phyloP scores from a whole-genome alignment of 139 green algal species.

The Pedinophyceae sp. region DNA sequence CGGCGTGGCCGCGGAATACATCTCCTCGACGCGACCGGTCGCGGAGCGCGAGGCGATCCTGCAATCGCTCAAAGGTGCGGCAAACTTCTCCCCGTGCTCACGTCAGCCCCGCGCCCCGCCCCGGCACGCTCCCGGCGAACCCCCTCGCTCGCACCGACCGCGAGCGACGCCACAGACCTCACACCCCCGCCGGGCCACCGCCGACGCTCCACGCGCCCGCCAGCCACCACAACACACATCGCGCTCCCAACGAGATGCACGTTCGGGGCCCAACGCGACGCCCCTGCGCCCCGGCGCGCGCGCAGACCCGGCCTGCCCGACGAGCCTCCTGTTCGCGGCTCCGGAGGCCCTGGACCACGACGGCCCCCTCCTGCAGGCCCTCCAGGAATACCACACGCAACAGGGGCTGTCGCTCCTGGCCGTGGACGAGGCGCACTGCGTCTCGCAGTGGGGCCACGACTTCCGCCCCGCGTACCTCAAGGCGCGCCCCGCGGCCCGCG shows the following conservation, averaged over 20 bases:
- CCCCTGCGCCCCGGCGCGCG: background rate
- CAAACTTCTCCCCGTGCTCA: too few species aligned
- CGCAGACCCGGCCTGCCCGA: background rate
- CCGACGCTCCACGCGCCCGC: too few species aligned
- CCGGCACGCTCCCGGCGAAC: too few species aligned
- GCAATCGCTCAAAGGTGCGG: too few species aligned
- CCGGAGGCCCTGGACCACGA: background rate
- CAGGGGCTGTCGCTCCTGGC: background rate
- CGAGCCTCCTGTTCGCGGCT: background rate
- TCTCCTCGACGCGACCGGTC: background rate
- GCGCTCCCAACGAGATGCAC: too few species aligned
- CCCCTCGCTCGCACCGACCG: too few species aligned
- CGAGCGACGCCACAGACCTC: too few species aligned
- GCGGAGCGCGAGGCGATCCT: background rate
- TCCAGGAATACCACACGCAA: background rate
- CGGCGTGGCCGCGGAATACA: background rate
- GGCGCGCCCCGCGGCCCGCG: background rate
- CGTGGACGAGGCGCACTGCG: constrained; percentile 11
- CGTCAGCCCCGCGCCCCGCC: too few species aligned
- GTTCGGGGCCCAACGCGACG: background rate
- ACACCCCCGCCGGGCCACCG: too few species aligned
- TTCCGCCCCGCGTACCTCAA: constrained; percentile 6
- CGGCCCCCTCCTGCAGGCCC: background rate
- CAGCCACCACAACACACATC: too few species aligned
- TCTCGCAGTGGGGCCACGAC: constrained; percentile 9